Conservation (phyloP, 2,329 filamentous ascomycete genomes). For the Sarocladium strictum region DNA sequence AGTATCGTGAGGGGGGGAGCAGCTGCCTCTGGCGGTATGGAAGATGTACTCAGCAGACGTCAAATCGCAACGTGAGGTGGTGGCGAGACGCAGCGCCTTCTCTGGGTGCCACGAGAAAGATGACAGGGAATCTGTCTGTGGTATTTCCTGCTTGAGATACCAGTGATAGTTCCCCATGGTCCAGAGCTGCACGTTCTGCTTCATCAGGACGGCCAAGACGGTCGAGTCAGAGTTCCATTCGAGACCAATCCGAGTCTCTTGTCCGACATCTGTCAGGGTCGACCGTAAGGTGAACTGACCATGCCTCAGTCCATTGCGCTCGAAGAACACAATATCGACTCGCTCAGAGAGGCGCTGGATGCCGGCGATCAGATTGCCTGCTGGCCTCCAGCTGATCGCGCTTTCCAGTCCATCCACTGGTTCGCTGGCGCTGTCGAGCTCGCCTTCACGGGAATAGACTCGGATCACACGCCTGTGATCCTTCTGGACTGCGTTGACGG, state of each 20-base stretch:
- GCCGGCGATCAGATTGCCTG: slow-evolving; percentile 84
- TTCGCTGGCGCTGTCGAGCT: slow-evolving; percentile 88
- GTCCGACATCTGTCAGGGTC: slow-evolving; percentile 36
- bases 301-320: slow-evolving; percentile 94
- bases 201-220: slow-evolving; percentile 75
- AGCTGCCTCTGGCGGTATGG: slow-evolving; percentile 61
- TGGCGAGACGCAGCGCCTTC: slow-evolving; percentile 63
- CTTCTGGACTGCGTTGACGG: slow-evolving; percentile 72
- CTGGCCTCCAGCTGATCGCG: slow-evolving; percentile 83
- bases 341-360: slow-evolving; percentile 65
- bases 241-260: slow-evolving; percentile 56
- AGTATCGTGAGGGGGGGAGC: slow-evolving; percentile 65
- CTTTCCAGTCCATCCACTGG: slow-evolving; percentile 89
- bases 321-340: slow-evolving; percentile 89
- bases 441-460: slow-evolving; percentile 84
- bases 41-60: slow-evolving; percentile 63
- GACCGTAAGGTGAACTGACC: slow-evolving; percentile 81
- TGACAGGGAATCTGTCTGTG: slow-evolving; percentile 28
- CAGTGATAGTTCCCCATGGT: slow-evolving; percentile 97
- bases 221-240: slow-evolving; percentile 91
- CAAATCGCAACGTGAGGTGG: slow-evolving; percentile 44
- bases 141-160: slow-evolving; percentile 90
- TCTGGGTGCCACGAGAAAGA: slow-evolving; percentile 77
- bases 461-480: slow-evolving; percentile 71
- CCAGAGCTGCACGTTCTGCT: slow-evolving; percentile 81